Conservation (phyloP, 495 filamentous ascomycete genomes). For the Chaetomidium leptoderma region DNA sequence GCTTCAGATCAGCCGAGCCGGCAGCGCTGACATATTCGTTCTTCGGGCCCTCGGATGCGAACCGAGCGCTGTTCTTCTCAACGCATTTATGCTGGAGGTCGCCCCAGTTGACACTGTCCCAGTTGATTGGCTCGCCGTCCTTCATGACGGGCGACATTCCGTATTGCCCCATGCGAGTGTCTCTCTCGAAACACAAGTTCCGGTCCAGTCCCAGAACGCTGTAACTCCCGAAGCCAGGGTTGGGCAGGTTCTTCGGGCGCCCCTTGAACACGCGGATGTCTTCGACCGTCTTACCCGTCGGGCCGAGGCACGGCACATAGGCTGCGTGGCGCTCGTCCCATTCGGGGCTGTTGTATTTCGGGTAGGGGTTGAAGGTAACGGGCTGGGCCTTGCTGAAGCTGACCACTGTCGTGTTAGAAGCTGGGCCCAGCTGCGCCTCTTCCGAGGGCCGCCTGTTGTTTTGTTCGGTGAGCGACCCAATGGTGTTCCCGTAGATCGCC, state of each 20-base stretch:
- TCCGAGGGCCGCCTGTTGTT: conserved; percentile 24
- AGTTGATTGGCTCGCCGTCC: conserved; percentile 47
- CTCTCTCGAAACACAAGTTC: conserved; percentile 88
- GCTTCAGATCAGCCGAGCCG: conserved; percentile 1
- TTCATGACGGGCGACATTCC: conserved; percentile 52
- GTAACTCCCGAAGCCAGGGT: conserved; percentile 75
- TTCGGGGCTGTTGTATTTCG: conserved; percentile 40
- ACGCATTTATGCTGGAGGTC: conserved; percentile 61
- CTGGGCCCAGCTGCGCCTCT: conserved; percentile 27
- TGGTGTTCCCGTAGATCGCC: conserved; percentile 46
- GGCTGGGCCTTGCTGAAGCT: conserved; percentile 33
- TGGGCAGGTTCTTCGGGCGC: conserved; percentile 65
- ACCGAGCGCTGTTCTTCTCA: conserved; percentile 59
- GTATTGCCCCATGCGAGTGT: conserved; percentile 78
- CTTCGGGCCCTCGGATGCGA: conserved; percentile 28
- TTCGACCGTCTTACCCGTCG: conserved; percentile 27
- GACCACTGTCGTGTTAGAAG: conserved; percentile 9
- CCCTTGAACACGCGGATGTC: conserved; percentile 53
- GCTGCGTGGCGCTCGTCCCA: conserved; percentile 31
- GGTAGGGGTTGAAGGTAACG: conserved; percentile 48
- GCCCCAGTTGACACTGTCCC: conserved; percentile 68
- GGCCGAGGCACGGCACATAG: conserved; percentile 38
- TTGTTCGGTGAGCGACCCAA: conserved; percentile 37
- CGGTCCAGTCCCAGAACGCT: conserved; percentile 65
- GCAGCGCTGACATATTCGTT: conserved; percentile 30